phyloP scores from a whole-genome alignment of 345 rosid genomes.

The Litchi chinensis region DNA sequence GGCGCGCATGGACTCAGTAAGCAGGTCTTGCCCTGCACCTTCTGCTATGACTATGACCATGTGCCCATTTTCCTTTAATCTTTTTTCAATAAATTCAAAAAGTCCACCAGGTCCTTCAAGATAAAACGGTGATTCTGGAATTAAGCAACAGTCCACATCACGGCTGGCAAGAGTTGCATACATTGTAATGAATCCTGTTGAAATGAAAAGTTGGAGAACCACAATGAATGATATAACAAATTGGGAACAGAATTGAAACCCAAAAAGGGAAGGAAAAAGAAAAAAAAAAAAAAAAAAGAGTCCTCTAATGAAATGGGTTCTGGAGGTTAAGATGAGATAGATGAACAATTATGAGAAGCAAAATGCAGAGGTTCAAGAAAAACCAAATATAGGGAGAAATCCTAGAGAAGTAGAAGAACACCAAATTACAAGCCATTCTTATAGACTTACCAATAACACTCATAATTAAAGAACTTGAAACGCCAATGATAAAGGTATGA shows the following conservation, averaged over 20 bases:
- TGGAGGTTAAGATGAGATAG: neutral
- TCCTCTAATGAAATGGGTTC: neutral
- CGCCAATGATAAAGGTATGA: neutral
- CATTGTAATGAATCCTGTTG: slow-evolving; percentile 63
- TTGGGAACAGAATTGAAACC: neutral
- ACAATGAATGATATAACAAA: neutral
- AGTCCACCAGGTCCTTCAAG: slow-evolving; percentile 67
- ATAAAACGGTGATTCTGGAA: slow-evolving; percentile 67
- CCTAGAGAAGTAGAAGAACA: too few species aligned
- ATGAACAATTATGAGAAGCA: neutral
- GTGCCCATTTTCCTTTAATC: slow-evolving; percentile 57
- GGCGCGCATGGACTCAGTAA: slow-evolving; percentile 27
- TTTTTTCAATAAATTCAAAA: slow-evolving; percentile 45
- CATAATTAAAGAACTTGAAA: neutral
- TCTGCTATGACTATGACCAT: slow-evolving; percentile 71
- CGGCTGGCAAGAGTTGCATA: slow-evolving; percentile 66
- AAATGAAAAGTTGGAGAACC: neutral
- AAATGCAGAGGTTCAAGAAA: neutral
- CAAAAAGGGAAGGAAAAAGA: too few species aligned
- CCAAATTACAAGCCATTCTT: too few species aligned
- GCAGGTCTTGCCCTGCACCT: slow-evolving; percentile 73
- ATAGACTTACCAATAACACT: neutral
- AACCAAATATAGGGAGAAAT: neutral
- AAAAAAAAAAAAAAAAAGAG: neutral
- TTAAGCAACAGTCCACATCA: slow-evolving; percentile 69